phyloP scores from a whole-genome alignment of 83 land plant genomes.

The Picea mariana region DNA sequence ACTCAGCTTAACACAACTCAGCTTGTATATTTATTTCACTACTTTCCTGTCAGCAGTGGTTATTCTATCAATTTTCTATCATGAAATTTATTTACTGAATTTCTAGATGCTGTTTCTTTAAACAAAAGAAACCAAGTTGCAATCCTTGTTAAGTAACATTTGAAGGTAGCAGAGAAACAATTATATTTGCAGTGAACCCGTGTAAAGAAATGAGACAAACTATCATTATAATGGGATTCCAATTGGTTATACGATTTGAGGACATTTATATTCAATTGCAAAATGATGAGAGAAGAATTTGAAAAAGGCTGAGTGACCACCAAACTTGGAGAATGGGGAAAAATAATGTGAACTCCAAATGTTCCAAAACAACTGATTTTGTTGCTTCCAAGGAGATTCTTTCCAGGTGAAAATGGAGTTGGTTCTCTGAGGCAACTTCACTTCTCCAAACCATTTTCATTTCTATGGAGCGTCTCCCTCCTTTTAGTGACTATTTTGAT shows the following conservation, averaged over 20 bases:
- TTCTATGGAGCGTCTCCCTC: no score
- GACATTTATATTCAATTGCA: background rate
- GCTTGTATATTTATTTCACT: background rate
- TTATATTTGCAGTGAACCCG: background rate
- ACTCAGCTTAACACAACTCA: background rate
- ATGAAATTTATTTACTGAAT: background rate
- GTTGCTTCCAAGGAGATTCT: background rate
- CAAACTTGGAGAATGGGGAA: background rate
- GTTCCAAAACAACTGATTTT: background rate
- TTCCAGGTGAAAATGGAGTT: no score
- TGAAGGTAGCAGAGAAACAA: background rate
- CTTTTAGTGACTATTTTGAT: no score
- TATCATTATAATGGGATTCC: background rate
- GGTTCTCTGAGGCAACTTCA: no score
- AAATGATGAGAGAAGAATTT: background rate
- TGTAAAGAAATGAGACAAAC: background rate
- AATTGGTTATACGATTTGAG: background rate
- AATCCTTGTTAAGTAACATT: background rate
- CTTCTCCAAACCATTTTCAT: no score
- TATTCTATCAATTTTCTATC: background rate
- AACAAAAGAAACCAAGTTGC: no score
- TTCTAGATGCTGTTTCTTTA: no score
- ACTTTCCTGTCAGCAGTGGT: background rate
- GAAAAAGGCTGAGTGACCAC: background rate
- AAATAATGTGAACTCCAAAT: background rate